Conservation (phyloP, 2,329 filamentous ascomycete species). For the Rutstroemia sp. region DNA sequence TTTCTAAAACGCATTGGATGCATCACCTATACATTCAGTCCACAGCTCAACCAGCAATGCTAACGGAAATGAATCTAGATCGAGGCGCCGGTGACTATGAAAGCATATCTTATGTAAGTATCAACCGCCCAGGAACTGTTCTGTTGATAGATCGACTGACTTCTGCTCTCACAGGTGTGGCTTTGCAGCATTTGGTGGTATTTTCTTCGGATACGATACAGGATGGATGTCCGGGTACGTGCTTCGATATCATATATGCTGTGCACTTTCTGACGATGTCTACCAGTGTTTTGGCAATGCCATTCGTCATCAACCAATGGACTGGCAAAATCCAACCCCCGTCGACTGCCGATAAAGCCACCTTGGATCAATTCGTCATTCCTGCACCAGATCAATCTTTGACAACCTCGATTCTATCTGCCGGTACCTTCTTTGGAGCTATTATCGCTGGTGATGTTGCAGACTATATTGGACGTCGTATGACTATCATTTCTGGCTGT, state of each 20-base stretch:
- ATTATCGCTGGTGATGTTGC: constrained; percentile 70
- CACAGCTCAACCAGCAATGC: too few relatives aligned
- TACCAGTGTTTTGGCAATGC: constrained; percentile 5
- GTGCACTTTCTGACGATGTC: too few relatives aligned
- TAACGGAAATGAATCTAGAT: constrained; percentile 29
- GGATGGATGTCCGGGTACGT: constrained; percentile 59
- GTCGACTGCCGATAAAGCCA: background rate
- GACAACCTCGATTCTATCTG: constrained; percentile 64
- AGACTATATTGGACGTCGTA: constrained; percentile 65
- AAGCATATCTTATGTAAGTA: constrained; percentile 52
- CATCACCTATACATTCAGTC: too few relatives aligned
- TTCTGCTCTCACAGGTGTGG: constrained; percentile 37
- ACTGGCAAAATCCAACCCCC: too few relatives aligned
- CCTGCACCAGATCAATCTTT: constrained; percentile 46
- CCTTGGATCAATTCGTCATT: constrained; percentile 27
- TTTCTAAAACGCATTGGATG: too few relatives aligned
- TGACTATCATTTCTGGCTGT: constrained; percentile 52
- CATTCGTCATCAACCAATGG: too few relatives aligned
- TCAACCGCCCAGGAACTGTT: too few relatives aligned
- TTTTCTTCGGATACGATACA: constrained; percentile 59
- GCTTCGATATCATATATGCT: too few relatives aligned
- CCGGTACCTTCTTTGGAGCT: constrained; percentile 73
- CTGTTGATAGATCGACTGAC: too few relatives aligned
- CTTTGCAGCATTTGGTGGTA: constrained; percentile 61
- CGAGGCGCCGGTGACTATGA: constrained; percentile 61